Evolutionary conservation across 1,284 basidiomycete species (phyloP), one percentile per base, ranked within the genome.

Genomic region (Fomes fomentarius): DNA sequence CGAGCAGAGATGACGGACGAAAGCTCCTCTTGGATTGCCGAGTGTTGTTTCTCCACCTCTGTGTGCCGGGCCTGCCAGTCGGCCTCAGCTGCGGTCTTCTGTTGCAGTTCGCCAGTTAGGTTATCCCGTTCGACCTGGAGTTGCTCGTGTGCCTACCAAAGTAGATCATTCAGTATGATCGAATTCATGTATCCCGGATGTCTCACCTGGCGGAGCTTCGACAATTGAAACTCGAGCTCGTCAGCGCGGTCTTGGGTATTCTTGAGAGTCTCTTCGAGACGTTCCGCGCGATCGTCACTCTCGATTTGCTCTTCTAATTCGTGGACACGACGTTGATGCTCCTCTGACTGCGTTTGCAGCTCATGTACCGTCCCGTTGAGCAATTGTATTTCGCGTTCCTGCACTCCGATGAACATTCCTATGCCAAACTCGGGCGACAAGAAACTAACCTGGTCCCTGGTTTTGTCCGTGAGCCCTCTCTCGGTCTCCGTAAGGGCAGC

Each of bases 271-370:
- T 74, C 72, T 64, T 92, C 89, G 34, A 92, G 70, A 38, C 79
- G 77, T 62, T 91, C 90, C 19, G 84, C 84, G 31, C 88, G 84
- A 69, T 93, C 89, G 64, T 93, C 90, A 57, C 81, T 84, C 67
- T 92, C 82, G 24, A 92, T 86, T 60, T 90, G 89, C 61, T 92
- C 91, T 63, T 90, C 83, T 26, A 93, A 70, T 62, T 91, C 89
- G 26, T 81, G 83, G 21, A 85, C 76, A 52, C 81, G 76, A 42
- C 82, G 78, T 54, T 81, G 76, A 58, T 78, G 76, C 38, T 80
- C 74, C 51, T 82, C 80, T 4, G 81, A 75, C 57, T 84, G 76
- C 28, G 77, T 71, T 46, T 78, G 81, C 28, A 82, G 68, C 42
- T 86, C 83, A 37, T 76, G 73, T n/a, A 81, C 67, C 2, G 80